Percentiles rank a stretch among this genome's conserved stretches.
Evolutionary conservation across 495 filamentous ascomycete genomes (phyloP).

Genomic region (Copromyces sp.): DNA sequence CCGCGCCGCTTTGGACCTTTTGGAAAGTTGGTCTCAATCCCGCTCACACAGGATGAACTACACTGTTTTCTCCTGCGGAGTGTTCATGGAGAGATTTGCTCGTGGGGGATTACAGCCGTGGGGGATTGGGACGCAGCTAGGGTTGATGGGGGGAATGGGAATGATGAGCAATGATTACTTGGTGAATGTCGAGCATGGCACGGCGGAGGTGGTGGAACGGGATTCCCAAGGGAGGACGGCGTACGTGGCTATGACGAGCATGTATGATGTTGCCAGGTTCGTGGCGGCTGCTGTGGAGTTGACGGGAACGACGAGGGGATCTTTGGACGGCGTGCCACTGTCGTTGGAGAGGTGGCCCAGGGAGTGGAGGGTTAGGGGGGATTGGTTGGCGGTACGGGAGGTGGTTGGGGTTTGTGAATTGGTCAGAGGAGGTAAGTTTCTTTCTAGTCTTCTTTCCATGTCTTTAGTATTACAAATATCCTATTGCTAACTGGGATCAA

Average conservation of each 20-base stretch:
- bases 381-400: slow-evolving; percentile 44
- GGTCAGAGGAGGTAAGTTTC: slow-evolving; percentile 29
- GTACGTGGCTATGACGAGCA: slow-evolving; percentile 54
- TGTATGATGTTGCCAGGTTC: slow-evolving; percentile 55
- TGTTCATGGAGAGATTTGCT: slow-evolving; percentile 68
- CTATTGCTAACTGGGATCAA: too few relatives aligned
- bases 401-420: slow-evolving; percentile 36
- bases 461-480: too few relatives aligned
- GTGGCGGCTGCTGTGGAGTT: slow-evolving; percentile 52
- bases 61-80: slow-evolving; percentile 59
- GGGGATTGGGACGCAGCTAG: slow-evolving; percentile 40
- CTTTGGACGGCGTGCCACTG: not conserved
- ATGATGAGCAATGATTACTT: slow-evolving; percentile 43
- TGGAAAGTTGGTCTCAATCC: slow-evolving; percentile 40
- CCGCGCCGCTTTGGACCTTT: slow-evolving; percentile 40
- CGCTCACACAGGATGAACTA: slow-evolving; percentile 42
- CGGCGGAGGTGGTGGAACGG: slow-evolving; percentile 47
- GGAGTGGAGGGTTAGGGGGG: slow-evolving; percentile 56
- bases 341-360: slow-evolving; percentile 47
- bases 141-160: slow-evolving; percentile 34
- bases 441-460: not conserved
- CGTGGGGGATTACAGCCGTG: slow-evolving; percentile 44
- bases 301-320: not conserved
- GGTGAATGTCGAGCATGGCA: slow-evolving; percentile 46
- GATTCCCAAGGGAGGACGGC: slow-evolving; percentile 39